These are phyloP conservation scores for Starmerella gropengiesseri DNA, from an alignment of 805 yeast genomes.

Conservation along the genomic window DNA sequence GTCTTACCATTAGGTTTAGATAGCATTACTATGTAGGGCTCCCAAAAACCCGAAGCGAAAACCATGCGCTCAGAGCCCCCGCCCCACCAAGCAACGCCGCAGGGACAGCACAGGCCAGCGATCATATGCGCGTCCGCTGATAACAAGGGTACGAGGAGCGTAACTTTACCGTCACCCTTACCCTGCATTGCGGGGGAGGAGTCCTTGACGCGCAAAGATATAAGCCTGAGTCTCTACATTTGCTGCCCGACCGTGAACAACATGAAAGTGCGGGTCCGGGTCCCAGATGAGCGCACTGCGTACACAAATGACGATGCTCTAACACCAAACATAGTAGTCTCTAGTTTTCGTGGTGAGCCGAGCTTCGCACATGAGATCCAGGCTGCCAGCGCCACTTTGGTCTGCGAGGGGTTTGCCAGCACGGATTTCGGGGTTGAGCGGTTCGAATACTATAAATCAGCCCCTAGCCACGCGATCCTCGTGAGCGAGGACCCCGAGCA, in stretches of 20 bases:
- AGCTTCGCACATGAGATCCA: not conserved
- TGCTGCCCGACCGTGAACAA: not conserved
- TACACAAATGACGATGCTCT: constrained; percentile 14
- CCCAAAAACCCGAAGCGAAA: too few species aligned
- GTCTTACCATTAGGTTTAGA: too few species aligned
- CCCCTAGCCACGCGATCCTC: not conserved
- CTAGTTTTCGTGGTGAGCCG: constrained; percentile 1
- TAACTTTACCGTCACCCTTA: constrained; percentile 4
- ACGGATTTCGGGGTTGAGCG: not conserved
- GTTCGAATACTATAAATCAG: constrained; percentile 2
- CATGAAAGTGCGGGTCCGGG: not conserved
- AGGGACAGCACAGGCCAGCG: not conserved
- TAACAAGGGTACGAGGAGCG: not conserved
- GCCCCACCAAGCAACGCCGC: too few species aligned
- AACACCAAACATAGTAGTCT: constrained; percentile 6
- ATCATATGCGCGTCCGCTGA: not conserved
- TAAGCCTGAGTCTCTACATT: too few species aligned
- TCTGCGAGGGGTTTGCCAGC: not conserved
- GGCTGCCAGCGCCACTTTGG: not conserved
- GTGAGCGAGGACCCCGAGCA: not conserved
- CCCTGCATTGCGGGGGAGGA: constrained; percentile 4
- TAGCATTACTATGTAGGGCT: too few species aligned
- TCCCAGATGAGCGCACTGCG: not conserved
- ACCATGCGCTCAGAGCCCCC: too few species aligned
- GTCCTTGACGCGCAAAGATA: too few species aligned